phyloP scores from a whole-genome alignment of 73 alveolate species.

The Paraurostyla sp. region DNA sequence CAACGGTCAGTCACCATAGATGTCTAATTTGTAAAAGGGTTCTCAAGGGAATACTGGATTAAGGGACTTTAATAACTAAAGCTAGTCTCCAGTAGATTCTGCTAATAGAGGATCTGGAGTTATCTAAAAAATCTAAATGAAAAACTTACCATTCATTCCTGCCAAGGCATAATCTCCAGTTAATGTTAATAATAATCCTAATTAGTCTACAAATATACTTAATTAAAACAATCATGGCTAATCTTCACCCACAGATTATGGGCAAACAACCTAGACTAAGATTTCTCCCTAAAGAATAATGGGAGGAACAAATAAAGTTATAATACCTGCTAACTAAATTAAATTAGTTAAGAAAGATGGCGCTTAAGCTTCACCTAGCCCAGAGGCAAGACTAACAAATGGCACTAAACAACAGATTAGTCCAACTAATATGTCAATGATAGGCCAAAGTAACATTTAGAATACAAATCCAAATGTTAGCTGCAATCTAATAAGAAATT shows the following conservation, averaged over 20 bases:
- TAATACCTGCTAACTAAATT: constrained; percentile 52
- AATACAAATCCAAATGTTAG: background rate
- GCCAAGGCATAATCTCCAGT: constrained; percentile 39
- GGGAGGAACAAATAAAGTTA: background rate
- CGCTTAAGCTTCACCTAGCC: constrained; percentile 52
- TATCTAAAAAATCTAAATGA: constrained; percentile 3
- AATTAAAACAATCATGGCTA: too few relatives aligned
- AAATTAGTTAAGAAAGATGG: constrained; percentile 53
- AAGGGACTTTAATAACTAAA: constrained; percentile 5
- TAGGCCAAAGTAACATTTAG: background rate
- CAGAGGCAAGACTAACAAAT: background rate
- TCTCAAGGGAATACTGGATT: too few relatives aligned
- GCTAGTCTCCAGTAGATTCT: constrained; percentile 29
- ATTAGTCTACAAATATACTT: too few relatives aligned
- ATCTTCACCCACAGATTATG: too few relatives aligned
- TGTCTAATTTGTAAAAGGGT: too few relatives aligned
- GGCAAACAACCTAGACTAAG: too few relatives aligned
- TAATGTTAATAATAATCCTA: too few relatives aligned
- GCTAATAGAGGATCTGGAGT: background rate
- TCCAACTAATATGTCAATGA: background rate
- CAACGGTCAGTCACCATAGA: too few relatives aligned
- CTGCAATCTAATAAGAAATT: background rate
- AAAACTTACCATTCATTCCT: constrained; percentile 47
- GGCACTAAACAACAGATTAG: background rate
- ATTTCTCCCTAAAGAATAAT: constrained; percentile 26